These are phyloP conservation scores for Rhododendron henanense DNA, from an alignment of 148 eudicot genomes.

Conservation along the genomic window DNA sequence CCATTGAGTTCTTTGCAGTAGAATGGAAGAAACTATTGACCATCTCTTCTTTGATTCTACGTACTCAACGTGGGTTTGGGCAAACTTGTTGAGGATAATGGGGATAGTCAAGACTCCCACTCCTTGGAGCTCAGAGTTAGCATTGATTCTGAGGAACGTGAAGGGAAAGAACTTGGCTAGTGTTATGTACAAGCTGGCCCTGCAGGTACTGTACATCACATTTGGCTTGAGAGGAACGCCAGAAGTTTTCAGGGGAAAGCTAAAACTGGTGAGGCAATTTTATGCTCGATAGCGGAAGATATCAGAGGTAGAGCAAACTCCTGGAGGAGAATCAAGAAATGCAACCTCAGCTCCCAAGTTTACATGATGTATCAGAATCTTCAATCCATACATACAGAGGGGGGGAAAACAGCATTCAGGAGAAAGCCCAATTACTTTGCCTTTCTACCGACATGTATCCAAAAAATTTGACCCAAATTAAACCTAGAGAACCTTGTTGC, in stretches of 20 bases:
- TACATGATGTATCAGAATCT: background rate
- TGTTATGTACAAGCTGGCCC: background rate
- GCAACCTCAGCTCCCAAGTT: background rate
- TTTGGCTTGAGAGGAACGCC: background rate
- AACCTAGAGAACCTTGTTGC: background rate
- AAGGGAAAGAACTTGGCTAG: background rate
- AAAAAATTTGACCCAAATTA: background rate
- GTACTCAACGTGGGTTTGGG: background rate
- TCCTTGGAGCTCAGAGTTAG: no score
- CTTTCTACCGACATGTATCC: background rate
- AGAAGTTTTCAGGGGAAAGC: background rate
- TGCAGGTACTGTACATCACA: background rate
- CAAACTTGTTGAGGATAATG: background rate
- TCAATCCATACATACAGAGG: background rate
- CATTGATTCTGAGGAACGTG: background rate
- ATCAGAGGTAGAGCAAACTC: background rate
- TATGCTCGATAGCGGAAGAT: background rate
- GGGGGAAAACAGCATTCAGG: background rate
- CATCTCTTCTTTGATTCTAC: background rate
- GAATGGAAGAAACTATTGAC: background rate
- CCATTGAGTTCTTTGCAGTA: background rate
- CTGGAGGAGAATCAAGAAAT: background rate
- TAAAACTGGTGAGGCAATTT: background rate
- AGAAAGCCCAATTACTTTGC: background rate
- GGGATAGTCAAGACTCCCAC: no score